phyloP scores from a whole-genome alignment of 2,329 filamentous ascomycete genomes.

The Capronia coronata region DNA sequence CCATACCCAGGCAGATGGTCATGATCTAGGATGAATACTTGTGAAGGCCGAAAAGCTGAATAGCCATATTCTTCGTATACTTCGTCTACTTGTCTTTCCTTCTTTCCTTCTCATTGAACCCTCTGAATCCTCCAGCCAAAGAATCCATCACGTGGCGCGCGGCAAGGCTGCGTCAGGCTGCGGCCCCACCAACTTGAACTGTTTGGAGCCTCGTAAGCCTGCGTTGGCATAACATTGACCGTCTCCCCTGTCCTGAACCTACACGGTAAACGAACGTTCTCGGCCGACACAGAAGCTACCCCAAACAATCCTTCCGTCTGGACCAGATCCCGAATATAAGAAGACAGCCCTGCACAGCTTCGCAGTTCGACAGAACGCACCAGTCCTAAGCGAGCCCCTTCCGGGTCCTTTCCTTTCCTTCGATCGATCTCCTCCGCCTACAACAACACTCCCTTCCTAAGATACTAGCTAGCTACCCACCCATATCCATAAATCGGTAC shows the following conservation, averaged over 20 bases:
- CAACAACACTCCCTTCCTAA: background rate
- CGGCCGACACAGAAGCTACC: background rate
- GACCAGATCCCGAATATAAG: background rate
- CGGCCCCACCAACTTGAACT: background rate
- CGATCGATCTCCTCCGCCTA: background rate
- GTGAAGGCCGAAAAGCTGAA: background rate
- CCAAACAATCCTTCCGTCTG: background rate
- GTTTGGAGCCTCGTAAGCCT: background rate
- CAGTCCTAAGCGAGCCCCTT: too few species aligned
- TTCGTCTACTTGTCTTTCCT: too few species aligned
- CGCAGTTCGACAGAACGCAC: too few species aligned
- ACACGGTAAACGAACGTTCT: background rate
- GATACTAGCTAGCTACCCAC: too few species aligned
- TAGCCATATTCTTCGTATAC: too few species aligned
- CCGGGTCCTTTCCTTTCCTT: too few species aligned
- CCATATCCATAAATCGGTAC: background rate
- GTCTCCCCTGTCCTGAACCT: background rate
- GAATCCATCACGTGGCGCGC: background rate
- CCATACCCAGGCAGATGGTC: background rate
- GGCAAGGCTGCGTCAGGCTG: constrained; percentile 1
- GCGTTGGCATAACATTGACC: background rate
- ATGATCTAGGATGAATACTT: background rate
- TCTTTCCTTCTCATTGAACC: too few species aligned
- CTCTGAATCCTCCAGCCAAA: background rate
- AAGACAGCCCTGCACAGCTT: too few species aligned